Conservation (phyloP, 1,284 basidiomycete species). For the Blastosporella zonata region DNA sequence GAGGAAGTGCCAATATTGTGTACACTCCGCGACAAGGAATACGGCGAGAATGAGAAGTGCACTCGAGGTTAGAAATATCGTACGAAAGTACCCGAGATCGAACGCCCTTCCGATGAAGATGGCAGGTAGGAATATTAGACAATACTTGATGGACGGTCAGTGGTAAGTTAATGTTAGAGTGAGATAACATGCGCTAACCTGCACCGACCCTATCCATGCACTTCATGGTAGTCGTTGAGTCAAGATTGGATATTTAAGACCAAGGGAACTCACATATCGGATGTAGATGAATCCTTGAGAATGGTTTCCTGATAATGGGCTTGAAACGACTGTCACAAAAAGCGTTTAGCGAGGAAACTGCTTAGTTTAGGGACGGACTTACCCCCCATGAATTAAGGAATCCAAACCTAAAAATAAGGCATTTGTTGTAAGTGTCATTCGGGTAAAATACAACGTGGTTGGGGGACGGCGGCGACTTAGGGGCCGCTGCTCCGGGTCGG, state of each 20-base stretch:
- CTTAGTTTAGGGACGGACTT: conserved; percentile 17
- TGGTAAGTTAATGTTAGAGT: not conserved
- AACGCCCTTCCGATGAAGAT: conserved; percentile 53
- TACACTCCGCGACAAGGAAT: conserved; percentile 55
- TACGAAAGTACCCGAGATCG: conserved; percentile 54
- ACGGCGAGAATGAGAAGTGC: conserved; percentile 45
- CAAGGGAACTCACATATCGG: conserved; percentile 48
- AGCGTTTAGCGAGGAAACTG: not conserved
- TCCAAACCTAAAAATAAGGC: conserved; percentile 34
- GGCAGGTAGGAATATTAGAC: conserved; percentile 42
- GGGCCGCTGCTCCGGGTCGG: too few species aligned
- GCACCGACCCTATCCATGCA: conserved; percentile 76
- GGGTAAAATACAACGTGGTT: too few species aligned
- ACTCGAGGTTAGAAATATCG: conserved; percentile 44
- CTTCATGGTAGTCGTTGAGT: conserved; percentile 29
- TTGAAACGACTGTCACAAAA: conserved; percentile 44
- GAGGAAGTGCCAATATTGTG: conserved; percentile 57
- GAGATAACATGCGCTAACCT: conserved; percentile 33
- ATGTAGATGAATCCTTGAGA: conserved; percentile 39
- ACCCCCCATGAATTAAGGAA: conserved; percentile 49
- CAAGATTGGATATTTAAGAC: conserved; percentile 1
- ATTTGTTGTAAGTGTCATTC: not conserved
- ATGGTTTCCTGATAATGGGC: conserved; percentile 46
- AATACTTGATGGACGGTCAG: conserved; percentile 24
- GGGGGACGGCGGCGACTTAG: too few species aligned